These are phyloP conservation scores for Hepatocystis sp. DNA, from an alignment of 169 alveolate genomes.

Conservation along the genomic window DNA sequence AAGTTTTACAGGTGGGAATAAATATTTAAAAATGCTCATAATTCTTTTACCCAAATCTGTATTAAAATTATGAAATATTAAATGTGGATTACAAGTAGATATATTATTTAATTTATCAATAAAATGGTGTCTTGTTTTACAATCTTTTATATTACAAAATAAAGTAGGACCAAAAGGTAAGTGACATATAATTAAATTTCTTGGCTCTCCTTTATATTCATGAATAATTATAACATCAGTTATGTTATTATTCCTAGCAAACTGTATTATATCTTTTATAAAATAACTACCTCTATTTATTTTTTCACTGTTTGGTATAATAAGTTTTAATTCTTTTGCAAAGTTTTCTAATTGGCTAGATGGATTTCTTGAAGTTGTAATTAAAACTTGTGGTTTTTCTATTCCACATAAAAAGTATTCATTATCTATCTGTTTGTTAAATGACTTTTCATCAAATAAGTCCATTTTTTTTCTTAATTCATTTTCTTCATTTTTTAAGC, in stretches of 20 bases:
- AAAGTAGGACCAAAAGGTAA: slow-evolving; percentile 99
- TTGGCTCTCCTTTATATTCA: slow-evolving; percentile 96
- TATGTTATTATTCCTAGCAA: slow-evolving; percentile 94
- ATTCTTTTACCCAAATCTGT: slow-evolving; percentile 95
- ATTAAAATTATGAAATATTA: slow-evolving; percentile 96
- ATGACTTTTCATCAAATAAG: slow-evolving; percentile 89
- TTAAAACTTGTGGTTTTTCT: slow-evolving; percentile 94
- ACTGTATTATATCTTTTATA: slow-evolving; percentile 94
- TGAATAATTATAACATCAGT: slow-evolving; percentile 92
- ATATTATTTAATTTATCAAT: slow-evolving; percentile 95
- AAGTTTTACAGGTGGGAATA: slow-evolving; percentile 92
- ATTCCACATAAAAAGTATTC: slow-evolving; percentile 92
- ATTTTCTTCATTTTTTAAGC: slow-evolving; percentile 87
- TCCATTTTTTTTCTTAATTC: slow-evolving; percentile 87
- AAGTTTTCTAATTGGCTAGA: slow-evolving; percentile 95
- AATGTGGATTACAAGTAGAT: slow-evolving; percentile 97
- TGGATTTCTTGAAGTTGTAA: slow-evolving; percentile 98
- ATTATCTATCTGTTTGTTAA: slow-evolving; percentile 93
- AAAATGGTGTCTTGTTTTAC: slow-evolving; percentile 98
- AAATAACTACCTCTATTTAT: slow-evolving; percentile 98
- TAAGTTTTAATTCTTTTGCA: slow-evolving; percentile 95
- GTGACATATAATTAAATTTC: slow-evolving; percentile 98
- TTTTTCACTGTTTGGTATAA: slow-evolving; percentile 96
- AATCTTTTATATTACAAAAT: slow-evolving; percentile 96
- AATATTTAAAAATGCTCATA: slow-evolving; percentile 92